A percentile compares a stretch with the other conserved stretches of the same genome.
These are phyloP conservation scores for Xylaria flabelliformis DNA, from an alignment of 495 filamentous ascomycete genomes.

Conservation along the genomic window DNA sequence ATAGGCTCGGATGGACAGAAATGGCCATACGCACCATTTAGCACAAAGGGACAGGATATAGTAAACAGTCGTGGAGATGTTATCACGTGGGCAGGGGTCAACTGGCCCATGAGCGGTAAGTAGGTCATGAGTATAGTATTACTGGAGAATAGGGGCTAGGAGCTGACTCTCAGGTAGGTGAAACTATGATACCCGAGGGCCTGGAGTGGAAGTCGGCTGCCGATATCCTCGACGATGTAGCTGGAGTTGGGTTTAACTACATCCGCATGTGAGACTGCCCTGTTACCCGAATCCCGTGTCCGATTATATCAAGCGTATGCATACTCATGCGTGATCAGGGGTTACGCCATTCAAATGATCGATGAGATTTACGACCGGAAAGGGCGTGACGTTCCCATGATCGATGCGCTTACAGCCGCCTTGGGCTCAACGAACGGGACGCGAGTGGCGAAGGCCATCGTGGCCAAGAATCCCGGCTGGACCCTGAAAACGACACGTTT, in stretches of 20 bases:
- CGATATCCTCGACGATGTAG: conserved; percentile 56
- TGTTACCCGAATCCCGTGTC: not conserved
- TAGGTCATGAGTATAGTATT: not conserved
- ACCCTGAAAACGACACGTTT: conserved; percentile 53
- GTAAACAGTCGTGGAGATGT: conserved; percentile 49
- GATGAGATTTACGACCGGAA: conserved; percentile 60
- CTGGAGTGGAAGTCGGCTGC: conserved; percentile 59
- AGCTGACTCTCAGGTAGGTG: conserved; percentile 40
- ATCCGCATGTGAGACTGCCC: conserved; percentile 50
- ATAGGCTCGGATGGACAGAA: not conserved
- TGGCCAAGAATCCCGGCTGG: conserved; percentile 54
- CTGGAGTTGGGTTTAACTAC: conserved; percentile 56
- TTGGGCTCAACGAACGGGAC: conserved; percentile 55
- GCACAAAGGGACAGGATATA: conserved; percentile 52
- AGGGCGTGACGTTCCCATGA: conserved; percentile 53
- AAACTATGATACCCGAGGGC: conserved; percentile 65
- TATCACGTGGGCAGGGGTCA: conserved; percentile 60
- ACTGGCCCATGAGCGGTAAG: conserved; percentile 57
- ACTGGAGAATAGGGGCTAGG: conserved; percentile 18
- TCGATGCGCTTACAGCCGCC: conserved; percentile 50
- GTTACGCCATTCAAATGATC: conserved; percentile 63
- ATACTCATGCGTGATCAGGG: conserved; percentile 29
- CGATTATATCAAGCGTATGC: not conserved
- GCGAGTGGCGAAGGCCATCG: conserved; percentile 48
- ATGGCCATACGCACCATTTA: conserved; percentile 46